Base-by-base conservation (phyloP, 164 flowering plant species). In the Euptelea pleiosperma region DNA sequence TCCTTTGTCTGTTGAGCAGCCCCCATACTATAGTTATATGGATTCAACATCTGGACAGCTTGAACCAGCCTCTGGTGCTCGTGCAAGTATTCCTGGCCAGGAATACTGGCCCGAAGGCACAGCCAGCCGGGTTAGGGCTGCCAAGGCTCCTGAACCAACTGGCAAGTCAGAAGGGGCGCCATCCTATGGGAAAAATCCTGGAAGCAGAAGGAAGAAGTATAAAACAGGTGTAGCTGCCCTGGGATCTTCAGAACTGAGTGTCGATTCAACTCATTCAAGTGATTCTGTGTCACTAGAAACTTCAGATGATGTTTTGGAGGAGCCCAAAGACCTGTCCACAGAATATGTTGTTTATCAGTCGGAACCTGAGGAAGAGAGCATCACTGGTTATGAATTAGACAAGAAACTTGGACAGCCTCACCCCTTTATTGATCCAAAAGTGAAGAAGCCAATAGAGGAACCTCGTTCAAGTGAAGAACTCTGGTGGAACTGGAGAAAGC, bases 401-500 rank as follows among this genome's bases (percentile, higher is more conserved):
- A 93, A 89, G 77, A 77, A 76, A 65, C 57, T 76, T 22, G 98
- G 96, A 49, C 73, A 62, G n/a, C 98, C 96, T 53, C 98, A 89
- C 66, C 79, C 96, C 2, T 87, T 87, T 72, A 73, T 93, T 64
- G 87, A 93, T 74, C 98, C 98, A 30, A 67, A 84, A 46, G 71
- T 34, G 36, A 82, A 73, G 76, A 89, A 77, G 72, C 80, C 87
- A 33, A 77, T 79, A 24, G 88, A 80, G 60, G 72, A 81, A 52
- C 62, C 85, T 48, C 86, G 75, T 19, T 52, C 91, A 12, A 84
- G 83, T 76, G 96, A 89, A 55, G 96, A 87, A 55, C 78, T 81
- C 21, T 93, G 98, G 98, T 93, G 97, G 98, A 82, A 89, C 64
- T 93, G 98, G 98, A 82, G 86, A 69, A 86, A 87, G 73, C 91